Evolutionary conservation across 2,329 filamentous ascomycete species (phyloP), one percentile per base, ranked within the genome.

Genomic region (Albophoma yamanashiensis): DNA sequence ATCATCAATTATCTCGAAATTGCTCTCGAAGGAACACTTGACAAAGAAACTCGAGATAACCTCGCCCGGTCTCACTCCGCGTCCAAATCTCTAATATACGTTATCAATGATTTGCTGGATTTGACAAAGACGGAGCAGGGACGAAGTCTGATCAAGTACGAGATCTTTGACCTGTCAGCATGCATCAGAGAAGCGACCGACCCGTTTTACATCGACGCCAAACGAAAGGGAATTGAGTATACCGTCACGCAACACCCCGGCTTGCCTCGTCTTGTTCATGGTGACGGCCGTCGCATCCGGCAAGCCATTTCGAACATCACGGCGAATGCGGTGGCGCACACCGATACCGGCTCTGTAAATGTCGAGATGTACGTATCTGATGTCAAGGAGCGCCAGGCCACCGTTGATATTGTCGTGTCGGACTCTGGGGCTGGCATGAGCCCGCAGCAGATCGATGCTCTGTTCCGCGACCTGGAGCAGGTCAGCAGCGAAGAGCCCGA

Each of bases 1-100:
- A 96, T 96, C 67, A 95, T 96, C 73, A 96, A 96, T 67, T 96
- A 95, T 65, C 81, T 96, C 1, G 92, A 96, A 66, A 96, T 96
- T 64, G 92, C 92, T 0, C 75, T 96, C 1, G 92, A 96, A 73
- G 91, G 91, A 0, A 76, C 79, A 0, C 76, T 96, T 3, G 92
- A 96, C 64, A 77, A 84, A 20, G 92, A 96, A 68, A 96, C 90
- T 0, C 80, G 92, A 25, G 92, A 96, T 6, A 95, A 94, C 62
- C 76, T 96, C 7, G 82, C 88, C 0, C 88, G 86, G 65, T 96
- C 92, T 0, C 90, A 96, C 69, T 95, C 91, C 0, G 92, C 92
- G 4, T 96, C 92, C 0, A 96, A 96, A 68, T 95, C 91, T 0
- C 76, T 96, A 34, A 93, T 96, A 5, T 96, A 95, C 69, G 91